Base-by-base conservation (phyloP, 176 grass and related monocot species). In the Musa troglodytarum region DNA sequence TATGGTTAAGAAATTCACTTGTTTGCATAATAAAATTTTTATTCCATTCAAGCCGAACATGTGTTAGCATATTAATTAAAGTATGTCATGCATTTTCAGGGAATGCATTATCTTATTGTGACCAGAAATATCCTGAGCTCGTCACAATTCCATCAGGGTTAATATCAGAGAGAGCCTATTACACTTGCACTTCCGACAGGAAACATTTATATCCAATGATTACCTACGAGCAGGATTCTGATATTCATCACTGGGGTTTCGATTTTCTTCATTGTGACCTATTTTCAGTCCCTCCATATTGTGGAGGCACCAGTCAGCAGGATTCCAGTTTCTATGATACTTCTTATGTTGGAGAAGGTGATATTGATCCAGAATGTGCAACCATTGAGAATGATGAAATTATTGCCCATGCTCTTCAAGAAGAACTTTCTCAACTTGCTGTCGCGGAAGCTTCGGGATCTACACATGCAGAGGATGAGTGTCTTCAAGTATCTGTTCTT, bases 151-250 rank as follows among this genome's bases (percentile, higher is more conserved):
- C 26, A 53, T 17, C 17, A 16, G 43, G 50, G 14, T 22, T 5
- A 58, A 25, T 56, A 62, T 8, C 29, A 71, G 57, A 64, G 54
- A 71, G 69, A 64, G 65, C 22, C 82, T 59, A 82, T 49, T 75
- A 74, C 82, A 72, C 50, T 75, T 57, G 62, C 20, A 69, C 58
- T 76, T 75, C 49, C 76, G 72, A 76, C 76, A 81, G 71, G 20
- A 77, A 72, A 69, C 43, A 78, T 72, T 57, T 16, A 72, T 83
- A 28, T 61, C 76, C 79, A 61, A 92, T 87, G 83, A 91, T 67
- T 80, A 94, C 94, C 84, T 87, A 81, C 49, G 88, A 93, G 82
- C 83, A 82, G 81, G 90, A 93, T 80, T 77, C 61, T 65, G 88
- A 89, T 63, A 80, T 76, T 86, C 76, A 72, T 59, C 87, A 65